Conservation (phyloP, 169 alveolate species). For the Plasmodium vivax region DNA sequence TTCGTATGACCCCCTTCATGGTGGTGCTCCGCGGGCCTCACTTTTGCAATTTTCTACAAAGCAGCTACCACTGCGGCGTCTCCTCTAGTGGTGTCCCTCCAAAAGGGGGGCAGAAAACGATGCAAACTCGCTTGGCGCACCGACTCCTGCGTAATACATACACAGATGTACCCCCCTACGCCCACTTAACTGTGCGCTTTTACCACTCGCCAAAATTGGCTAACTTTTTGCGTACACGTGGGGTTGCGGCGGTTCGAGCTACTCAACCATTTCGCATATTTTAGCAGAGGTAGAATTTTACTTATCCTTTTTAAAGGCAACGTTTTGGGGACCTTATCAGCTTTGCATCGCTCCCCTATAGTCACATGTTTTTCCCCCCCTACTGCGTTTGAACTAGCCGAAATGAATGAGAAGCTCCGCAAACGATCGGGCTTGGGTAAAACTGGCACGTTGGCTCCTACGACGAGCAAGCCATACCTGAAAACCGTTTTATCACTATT, state of each 20-base stretch:
- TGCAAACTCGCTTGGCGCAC: background rate
- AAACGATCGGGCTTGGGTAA: background rate
- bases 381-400: background rate
- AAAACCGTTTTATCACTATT: background rate
- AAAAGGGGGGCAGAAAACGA: background rate
- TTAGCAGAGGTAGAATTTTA: background rate
- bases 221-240: background rate
- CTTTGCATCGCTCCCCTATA: background rate
- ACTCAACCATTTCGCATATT: background rate
- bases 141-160: background rate
- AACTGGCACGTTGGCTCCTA: background rate
- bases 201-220: background rate
- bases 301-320: background rate
- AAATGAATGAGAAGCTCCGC: background rate
- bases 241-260: background rate
- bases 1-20: conserved; percentile 39
- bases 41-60: background rate
- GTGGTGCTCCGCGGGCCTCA: background rate
- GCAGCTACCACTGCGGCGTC: background rate
- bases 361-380: background rate
- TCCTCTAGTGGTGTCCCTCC: background rate
- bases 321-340: background rate
- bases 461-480: background rate
- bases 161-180: background rate
- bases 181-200: background rate